These are phyloP conservation scores for Penicillium samsonianum DNA, from an alignment of 495 filamentous ascomycete species.

Conservation along the genomic window DNA sequence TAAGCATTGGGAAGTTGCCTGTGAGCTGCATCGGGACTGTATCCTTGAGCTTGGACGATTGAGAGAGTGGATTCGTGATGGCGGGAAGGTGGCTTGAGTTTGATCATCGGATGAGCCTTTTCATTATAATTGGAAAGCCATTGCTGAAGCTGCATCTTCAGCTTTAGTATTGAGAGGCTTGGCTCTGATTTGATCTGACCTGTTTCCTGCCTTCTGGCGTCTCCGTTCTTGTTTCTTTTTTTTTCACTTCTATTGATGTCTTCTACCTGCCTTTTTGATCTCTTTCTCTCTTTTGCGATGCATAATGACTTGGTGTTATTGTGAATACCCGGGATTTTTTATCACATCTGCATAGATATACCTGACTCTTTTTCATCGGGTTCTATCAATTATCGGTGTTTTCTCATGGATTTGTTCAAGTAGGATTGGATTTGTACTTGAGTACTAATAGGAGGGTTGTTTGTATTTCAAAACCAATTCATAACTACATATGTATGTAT, in stretches of 20 bases:
- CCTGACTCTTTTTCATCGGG: slow-evolving; percentile 6
- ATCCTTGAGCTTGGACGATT: slow-evolving; percentile 61
- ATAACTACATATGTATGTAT: too few species aligned
- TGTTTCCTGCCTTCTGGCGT: not conserved
- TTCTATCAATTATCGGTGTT: slow-evolving; percentile 1
- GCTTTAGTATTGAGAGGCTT: not conserved
- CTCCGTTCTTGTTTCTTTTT: not conserved
- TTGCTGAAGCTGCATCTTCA: not conserved
- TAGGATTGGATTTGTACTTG: not conserved
- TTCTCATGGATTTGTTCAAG: not conserved
- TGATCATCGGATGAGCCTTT: too few species aligned
- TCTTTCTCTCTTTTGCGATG: not conserved
- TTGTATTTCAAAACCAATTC: not conserved
- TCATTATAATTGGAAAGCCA: not conserved
- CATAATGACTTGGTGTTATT: slow-evolving; percentile 14
- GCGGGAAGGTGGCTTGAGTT: slow-evolving; percentile 35
- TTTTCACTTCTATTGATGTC: slow-evolving; percentile 1
- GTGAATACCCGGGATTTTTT: slow-evolving; percentile 13
- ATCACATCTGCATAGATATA: slow-evolving; percentile 10
- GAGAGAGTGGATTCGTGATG: slow-evolving; percentile 51
- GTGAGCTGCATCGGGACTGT: slow-evolving; percentile 62
- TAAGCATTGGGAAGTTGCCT: slow-evolving; percentile 63
- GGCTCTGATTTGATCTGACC: not conserved
- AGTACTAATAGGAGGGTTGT: not conserved
- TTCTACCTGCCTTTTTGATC: slow-evolving; percentile 2